phyloP scores from a whole-genome alignment of 2,329 filamentous ascomycete species.

The Colletotrichum acutatum region DNA sequence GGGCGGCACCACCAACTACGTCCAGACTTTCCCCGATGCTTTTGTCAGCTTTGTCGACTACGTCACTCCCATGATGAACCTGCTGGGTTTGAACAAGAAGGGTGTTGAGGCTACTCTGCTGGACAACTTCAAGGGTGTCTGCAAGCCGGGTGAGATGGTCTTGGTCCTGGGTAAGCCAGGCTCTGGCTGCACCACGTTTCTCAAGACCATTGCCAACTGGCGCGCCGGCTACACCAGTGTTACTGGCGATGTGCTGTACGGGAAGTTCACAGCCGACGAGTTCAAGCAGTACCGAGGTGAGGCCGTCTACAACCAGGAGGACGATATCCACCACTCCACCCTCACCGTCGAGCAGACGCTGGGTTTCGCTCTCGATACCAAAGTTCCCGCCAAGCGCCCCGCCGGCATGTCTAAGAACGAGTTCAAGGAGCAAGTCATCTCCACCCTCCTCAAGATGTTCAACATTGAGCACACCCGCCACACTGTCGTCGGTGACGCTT shows the following conservation, averaged over 20 bases:
- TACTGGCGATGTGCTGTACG: constrained; percentile 79
- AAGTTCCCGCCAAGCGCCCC: constrained; percentile 84
- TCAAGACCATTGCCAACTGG: constrained; percentile 76
- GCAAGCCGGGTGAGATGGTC: constrained; percentile 88
- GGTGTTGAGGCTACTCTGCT: constrained; percentile 79
- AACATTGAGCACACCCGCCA: constrained; percentile 90
- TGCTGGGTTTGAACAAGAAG: constrained; percentile 75
- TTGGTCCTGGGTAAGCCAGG: constrained; percentile 84
- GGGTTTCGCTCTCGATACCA: constrained; percentile 85
- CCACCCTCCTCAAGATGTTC: constrained; percentile 87
- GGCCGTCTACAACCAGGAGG: constrained; percentile 87
- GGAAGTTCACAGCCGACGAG: constrained; percentile 75
- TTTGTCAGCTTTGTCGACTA: constrained; percentile 82
- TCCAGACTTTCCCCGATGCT: constrained; percentile 80
- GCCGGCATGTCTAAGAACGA: constrained; percentile 76
- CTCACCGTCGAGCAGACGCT: constrained; percentile 90
- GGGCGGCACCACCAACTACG: constrained; percentile 78
- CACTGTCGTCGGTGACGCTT: constrained; percentile 86
- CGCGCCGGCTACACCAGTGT: constrained; percentile 65
- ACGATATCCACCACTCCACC: constrained; percentile 86
- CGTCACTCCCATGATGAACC: constrained; percentile 69
- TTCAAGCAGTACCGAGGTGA: constrained; percentile 84
- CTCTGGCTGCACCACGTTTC: constrained; percentile 76
- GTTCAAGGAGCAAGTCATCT: constrained; percentile 81
- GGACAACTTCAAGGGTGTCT: constrained; percentile 75